phyloP scores from a whole-genome alignment of 2,329 filamentous ascomycete genomes.

The Nigrospora osmanthi region DNA sequence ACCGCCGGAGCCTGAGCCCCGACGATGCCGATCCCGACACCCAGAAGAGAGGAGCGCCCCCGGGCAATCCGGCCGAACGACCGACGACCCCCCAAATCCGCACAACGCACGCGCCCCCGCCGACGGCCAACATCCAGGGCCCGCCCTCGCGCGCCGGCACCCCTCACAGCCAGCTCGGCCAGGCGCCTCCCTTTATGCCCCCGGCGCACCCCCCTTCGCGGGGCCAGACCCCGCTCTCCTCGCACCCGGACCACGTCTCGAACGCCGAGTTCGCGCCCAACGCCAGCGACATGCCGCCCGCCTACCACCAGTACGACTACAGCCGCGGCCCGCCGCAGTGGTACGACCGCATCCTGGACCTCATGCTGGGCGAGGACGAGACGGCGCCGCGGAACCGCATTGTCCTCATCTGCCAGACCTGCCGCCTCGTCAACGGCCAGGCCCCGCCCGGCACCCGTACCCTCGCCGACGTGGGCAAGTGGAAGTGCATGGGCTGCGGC shows the following conservation, averaged over 20 bases:
- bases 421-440: conserved; percentile 88
- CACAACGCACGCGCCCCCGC: conserved; percentile 47
- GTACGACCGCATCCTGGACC: conserved; percentile 92
- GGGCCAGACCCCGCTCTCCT: conserved; percentile 8
- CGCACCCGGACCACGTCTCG: conserved; percentile 23
- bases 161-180: conserved; percentile 10
- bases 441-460: conserved; percentile 78
- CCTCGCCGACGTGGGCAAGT: conserved; percentile 72
- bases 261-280: conserved; percentile 68
- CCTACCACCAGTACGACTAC: conserved; percentile 25
- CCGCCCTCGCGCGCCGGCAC: conserved; percentile 19
- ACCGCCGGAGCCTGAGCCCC: conserved; percentile 11
- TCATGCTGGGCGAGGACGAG: conserved; percentile 91
- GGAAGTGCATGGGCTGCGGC: conserved; percentile 84
- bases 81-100: conserved; percentile 19
- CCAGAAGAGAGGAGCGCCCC: conserved; percentile 16
- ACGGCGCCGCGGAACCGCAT: conserved; percentile 85
- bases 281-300: conserved; percentile 39
- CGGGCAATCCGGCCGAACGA: conserved; percentile 11
- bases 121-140: conserved; percentile 55
- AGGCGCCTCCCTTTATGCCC: neutral
- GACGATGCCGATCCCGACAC: conserved; percentile 10
- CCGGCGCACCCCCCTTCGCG: conserved; percentile 6
- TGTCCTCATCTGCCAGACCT: conserved; percentile 74
- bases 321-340: conserved; percentile 49